phyloP scores from a whole-genome alignment of 805 yeast genomes.

The Wickerhamiella spandovensis region DNA sequence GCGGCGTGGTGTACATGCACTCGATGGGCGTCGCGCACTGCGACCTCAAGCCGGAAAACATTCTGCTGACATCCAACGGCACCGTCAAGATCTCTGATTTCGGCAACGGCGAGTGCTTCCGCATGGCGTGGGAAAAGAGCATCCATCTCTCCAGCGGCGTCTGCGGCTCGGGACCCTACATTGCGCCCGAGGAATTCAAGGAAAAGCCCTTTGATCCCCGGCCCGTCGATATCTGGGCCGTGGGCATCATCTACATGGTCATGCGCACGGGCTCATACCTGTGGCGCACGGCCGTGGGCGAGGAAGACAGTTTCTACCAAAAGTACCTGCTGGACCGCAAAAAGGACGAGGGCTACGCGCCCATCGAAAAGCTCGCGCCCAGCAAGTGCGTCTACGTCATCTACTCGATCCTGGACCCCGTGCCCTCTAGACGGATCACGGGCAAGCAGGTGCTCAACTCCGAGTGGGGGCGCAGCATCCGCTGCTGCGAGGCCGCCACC shows the following conservation, averaged over 20 bases:
- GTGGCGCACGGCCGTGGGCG: constrained; percentile 69
- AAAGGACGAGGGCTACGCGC: constrained; percentile 78
- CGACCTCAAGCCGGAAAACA: constrained; percentile 81
- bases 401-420: constrained; percentile 85
- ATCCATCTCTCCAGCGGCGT: constrained; percentile 58
- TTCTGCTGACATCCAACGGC: constrained; percentile 55
- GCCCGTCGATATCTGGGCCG: constrained; percentile 78
- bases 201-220: constrained; percentile 56
- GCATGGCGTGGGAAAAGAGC: constrained; percentile 77
- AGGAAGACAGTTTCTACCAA: constrained; percentile 66
- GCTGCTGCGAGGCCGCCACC: constrained; percentile 51
- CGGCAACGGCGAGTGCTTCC: constrained; percentile 83
- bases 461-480: constrained; percentile 92
- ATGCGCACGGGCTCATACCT: constrained; percentile 87
- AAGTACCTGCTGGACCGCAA: constrained; percentile 67
- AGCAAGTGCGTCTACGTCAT: constrained; percentile 88
- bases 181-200: constrained; percentile 77
- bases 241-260: constrained; percentile 64
- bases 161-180: constrained; percentile 82
- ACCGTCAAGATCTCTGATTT: constrained; percentile 66
- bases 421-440: constrained; percentile 73
- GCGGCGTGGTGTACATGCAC: constrained; percentile 77
- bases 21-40: constrained; percentile 88
- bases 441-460: constrained; percentile 79
- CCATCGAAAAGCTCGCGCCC: constrained; percentile 72